phyloP scores from a whole-genome alignment of 208 protist genomes.

The Trypanosoma cruzi region DNA sequence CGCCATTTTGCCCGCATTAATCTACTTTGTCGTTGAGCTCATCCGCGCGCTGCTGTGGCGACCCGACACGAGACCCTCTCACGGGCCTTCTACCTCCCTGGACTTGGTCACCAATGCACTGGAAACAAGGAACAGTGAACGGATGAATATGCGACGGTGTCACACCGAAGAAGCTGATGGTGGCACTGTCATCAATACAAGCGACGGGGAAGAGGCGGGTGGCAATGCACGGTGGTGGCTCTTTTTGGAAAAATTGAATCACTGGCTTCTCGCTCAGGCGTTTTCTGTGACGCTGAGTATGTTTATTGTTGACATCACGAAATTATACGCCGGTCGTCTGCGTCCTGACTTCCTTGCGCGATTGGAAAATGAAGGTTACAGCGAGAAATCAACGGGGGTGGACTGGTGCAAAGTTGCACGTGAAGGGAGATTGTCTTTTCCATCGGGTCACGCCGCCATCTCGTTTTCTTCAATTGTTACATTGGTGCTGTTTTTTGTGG shows the following conservation, averaged over 20 bases:
- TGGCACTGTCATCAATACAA: not conserved
- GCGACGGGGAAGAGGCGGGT: not conserved
- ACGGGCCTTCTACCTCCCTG: not conserved
- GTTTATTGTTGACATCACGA: slow-evolving; percentile 46
- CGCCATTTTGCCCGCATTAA: slow-evolving; percentile 31
- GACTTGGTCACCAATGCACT: not conserved
- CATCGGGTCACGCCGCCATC: slow-evolving; percentile 45
- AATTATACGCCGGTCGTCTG: slow-evolving; percentile 66
- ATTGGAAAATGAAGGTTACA: slow-evolving; percentile 29
- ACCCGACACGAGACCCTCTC: not conserved
- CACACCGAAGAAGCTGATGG: not conserved
- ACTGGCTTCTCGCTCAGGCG: slow-evolving; percentile 52
- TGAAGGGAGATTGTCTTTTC: slow-evolving; percentile 44
- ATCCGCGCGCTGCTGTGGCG: slow-evolving; percentile 11
- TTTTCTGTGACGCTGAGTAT: slow-evolving; percentile 33
- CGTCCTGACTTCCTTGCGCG: slow-evolving; percentile 66
- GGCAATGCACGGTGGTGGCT: slow-evolving; percentile 3
- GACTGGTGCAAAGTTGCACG: slow-evolving; percentile 26
- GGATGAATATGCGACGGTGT: not conserved
- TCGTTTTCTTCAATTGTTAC: slow-evolving; percentile 43
- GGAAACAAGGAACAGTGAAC: not conserved
- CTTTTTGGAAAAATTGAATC: slow-evolving; percentile 36
- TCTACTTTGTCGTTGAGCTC: slow-evolving; percentile 19
- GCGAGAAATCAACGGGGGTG: not conserved
- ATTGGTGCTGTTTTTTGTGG: slow-evolving; percentile 34